Percentiles rank a stretch among this genome's conserved stretches.
phyloP scores from a whole-genome alignment of 1,139 yeast species.

The Casaregolazyma suthepensis region DNA sequence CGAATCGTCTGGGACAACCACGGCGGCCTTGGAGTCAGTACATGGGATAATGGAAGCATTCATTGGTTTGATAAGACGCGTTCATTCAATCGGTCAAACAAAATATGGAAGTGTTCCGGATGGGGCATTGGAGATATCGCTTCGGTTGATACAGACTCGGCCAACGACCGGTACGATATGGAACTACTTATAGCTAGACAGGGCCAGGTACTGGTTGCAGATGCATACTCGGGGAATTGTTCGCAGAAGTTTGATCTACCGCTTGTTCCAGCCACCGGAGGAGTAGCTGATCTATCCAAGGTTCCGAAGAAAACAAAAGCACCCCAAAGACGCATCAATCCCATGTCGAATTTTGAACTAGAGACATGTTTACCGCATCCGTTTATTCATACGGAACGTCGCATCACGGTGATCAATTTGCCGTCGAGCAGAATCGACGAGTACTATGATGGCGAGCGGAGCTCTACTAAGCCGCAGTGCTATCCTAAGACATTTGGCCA shows the following conservation, averaged over 20 bases:
- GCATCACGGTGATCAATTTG: slow-evolving; percentile 21
- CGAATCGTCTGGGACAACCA: slow-evolving; percentile 49
- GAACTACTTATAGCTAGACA: slow-evolving; percentile 22
- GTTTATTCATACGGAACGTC: slow-evolving; percentile 41
- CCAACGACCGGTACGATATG: not conserved
- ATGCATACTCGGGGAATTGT: slow-evolving; percentile 42
- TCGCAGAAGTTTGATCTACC: slow-evolving; percentile 45
- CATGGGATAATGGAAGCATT: slow-evolving; percentile 52
- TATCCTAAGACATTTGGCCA: slow-evolving; percentile 17
- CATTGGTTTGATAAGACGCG: slow-evolving; percentile 48
- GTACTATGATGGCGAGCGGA: slow-evolving; percentile 1
- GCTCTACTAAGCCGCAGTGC: not conserved
- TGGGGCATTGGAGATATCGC: slow-evolving; percentile 23
- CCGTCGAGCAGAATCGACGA: slow-evolving; percentile 9
- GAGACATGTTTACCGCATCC: slow-evolving; percentile 58
- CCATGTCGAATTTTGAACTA: slow-evolving; percentile 57
- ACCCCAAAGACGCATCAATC: slow-evolving; percentile 26
- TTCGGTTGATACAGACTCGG: slow-evolving; percentile 11
- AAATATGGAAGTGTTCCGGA: slow-evolving; percentile 27
- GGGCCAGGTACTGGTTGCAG: slow-evolving; percentile 39
- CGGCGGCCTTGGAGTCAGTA: slow-evolving; percentile 50
- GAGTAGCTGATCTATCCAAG: not conserved
- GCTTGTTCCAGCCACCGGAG: slow-evolving; percentile 3
- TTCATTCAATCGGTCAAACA: slow-evolving; percentile 24
- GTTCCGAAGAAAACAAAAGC: not conserved